Evolutionary conservation across 176 grass and related monocot species (phyloP), one percentile per base, ranked within the genome.

Genomic region (Rhynchospora pubera): DNA sequence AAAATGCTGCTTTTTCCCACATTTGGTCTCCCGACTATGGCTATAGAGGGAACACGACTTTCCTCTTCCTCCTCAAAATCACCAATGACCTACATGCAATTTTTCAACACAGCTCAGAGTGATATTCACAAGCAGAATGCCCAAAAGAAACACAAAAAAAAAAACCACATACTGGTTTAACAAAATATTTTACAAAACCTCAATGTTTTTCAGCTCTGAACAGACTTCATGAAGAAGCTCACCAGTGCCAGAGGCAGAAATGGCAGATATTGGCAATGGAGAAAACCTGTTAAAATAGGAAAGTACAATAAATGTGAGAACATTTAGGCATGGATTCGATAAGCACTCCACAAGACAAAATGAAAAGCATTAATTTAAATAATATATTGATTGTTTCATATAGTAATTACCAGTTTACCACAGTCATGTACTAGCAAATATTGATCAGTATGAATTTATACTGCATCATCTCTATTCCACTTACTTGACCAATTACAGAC

Each of bases 1-100:
- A 97, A 83, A 80, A 97, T 94, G 83, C 95, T 97, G 81, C 95
- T 97, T 91, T 97, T 97, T 15, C 95, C 95, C 23, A 97, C 95
- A 94, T 97, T 97, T 91, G 95, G 95, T 89, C 90, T 94, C 82
- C 95, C 95, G 65, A 97, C 92, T 81, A 94, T 94, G 48, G 95
- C 39, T 86, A 98, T 94, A 87, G 95, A 90, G 73, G 95, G 95
- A 84, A 94, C 57, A 43, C 87, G 82, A 58, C 84, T 92, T 83
- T 88, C 87, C 26, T 92, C 90, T 87, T 89, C 88, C 84, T 94
- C 92, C 10, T 67, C 44, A n/a, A 72, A 43, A 59, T 48, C 55
- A 57, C 26, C 73, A 26, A 61, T 13, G 21, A 42, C 11, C 65
- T 63, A 55, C 18, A 59, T 86, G 73, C 39, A 14, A 21, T 11